phyloP scores from a whole-genome alignment of 129 eudicot genomes.

The Arctium lappa region DNA sequence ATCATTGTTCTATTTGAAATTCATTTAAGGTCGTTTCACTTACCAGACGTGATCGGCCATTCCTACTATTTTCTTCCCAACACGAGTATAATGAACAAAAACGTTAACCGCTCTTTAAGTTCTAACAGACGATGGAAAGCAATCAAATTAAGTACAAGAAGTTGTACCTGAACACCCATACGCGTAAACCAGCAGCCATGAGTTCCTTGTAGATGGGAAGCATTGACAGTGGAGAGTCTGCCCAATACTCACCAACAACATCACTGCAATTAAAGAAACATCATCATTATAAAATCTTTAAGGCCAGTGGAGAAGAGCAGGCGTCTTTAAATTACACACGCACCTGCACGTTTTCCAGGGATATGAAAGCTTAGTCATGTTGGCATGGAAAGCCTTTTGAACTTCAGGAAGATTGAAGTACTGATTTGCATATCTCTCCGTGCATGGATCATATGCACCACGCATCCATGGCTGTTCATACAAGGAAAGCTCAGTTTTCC shows the following conservation, averaged over 20 bases:
- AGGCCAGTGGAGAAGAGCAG: background rate
- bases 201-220: slow-evolving; percentile 92
- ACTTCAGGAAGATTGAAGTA: slow-evolving; percentile 92
- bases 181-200: slow-evolving; percentile 70
- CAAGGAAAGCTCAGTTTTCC: background rate
- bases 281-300: background rate
- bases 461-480: slow-evolving; percentile 83
- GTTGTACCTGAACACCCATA: slow-evolving; percentile 89
- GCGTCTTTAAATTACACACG: background rate
- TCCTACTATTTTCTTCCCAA: background rate
- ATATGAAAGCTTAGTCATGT: slow-evolving; percentile 57
- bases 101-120: background rate
- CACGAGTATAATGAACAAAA: background rate
- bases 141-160: background rate
- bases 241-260: slow-evolving; percentile 75
- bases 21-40: background rate
- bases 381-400: slow-evolving; percentile 89
- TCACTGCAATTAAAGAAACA: slow-evolving; percentile 51
- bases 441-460: slow-evolving; percentile 95
- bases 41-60: background rate
- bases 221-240: slow-evolving; percentile 86
- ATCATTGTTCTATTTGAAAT: background rate
- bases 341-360: slow-evolving; percentile 97
- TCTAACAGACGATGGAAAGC: background rate
- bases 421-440: slow-evolving; percentile 62